Evolutionary conservation across 139 green algal species (phyloP).

Genomic region (Picochlorum sp.): DNA sequence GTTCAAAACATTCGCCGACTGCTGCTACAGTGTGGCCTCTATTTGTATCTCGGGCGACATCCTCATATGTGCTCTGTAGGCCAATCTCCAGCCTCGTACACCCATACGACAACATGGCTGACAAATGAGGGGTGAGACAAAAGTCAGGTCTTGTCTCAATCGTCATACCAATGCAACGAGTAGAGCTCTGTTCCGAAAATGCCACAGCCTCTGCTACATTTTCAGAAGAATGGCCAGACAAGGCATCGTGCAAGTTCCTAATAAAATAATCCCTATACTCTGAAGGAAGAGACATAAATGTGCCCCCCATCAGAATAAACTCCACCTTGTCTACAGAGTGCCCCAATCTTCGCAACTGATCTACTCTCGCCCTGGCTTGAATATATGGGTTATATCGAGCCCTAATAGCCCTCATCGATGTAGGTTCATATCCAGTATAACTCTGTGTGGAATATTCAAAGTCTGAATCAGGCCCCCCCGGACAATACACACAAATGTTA

Average conservation of each 20-base stretch:
- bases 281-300: conserved; percentile 91
- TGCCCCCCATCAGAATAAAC: conserved; percentile 99
- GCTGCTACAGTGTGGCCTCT: conserved; percentile 80
- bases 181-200: conserved; percentile 67
- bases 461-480: conserved; percentile 91
- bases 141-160: conserved; percentile 96
- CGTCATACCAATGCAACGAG: conserved; percentile 92
- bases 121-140: conserved; percentile 65
- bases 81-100: conserved; percentile 90
- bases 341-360: conserved; percentile 89
- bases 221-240: conserved; percentile 65
- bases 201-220: conserved; percentile 55
- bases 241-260: conserved; percentile 89
- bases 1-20: conserved; percentile 86
- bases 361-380: conserved; percentile 75
- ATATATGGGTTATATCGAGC: conserved; percentile 93
- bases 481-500: conserved; percentile 99
- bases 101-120: conserved; percentile 84
- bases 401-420: conserved; percentile 92
- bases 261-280: conserved; percentile 98
- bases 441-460: conserved; percentile 97
- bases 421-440: conserved; percentile 93
- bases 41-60: conserved; percentile 96
- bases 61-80: conserved; percentile 88
- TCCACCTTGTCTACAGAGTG: conserved; percentile 97